phyloP scores from a whole-genome alignment of 495 filamentous ascomycete genomes.

The Trypethelium eluteriae region DNA sequence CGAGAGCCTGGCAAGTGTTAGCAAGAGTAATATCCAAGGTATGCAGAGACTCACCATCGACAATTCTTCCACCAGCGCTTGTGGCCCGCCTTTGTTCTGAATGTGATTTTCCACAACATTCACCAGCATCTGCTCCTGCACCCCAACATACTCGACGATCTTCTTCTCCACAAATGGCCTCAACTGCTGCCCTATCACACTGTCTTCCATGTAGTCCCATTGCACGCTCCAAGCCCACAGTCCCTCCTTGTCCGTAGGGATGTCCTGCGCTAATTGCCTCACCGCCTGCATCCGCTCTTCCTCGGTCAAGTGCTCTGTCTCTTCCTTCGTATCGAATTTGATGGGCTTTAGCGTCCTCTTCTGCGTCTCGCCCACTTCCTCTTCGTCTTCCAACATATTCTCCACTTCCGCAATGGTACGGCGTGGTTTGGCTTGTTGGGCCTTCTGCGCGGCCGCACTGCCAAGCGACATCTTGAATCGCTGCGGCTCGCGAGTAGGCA shows the following conservation, averaged over 20 bases:
- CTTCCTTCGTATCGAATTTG: slow-evolving; percentile 72
- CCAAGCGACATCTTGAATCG: slow-evolving; percentile 92
- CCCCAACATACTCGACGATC: slow-evolving; percentile 89
- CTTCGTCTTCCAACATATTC: slow-evolving; percentile 76
- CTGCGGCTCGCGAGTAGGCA: slow-evolving; percentile 60
- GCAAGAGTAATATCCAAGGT: slow-evolving; percentile 2
- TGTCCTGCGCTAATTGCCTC: slow-evolving; percentile 70
- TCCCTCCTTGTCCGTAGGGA: slow-evolving; percentile 77
- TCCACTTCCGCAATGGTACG: slow-evolving; percentile 90
- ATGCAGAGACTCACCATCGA: slow-evolving; percentile 57
- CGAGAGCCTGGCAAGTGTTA: slow-evolving; percentile 55
- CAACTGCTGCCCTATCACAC: slow-evolving; percentile 75
- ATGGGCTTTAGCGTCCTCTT: slow-evolving; percentile 84
- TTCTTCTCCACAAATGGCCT: slow-evolving; percentile 96
- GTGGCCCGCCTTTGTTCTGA: slow-evolving; percentile 64
- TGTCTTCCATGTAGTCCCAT: slow-evolving; percentile 89
- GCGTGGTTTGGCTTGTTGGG: slow-evolving; percentile 58
- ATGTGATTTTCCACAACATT: slow-evolving; percentile 87
- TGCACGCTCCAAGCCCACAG: slow-evolving; percentile 88
- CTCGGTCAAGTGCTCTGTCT: slow-evolving; percentile 36
- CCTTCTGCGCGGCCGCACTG: slow-evolving; percentile 73
- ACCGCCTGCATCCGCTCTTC: slow-evolving; percentile 48
- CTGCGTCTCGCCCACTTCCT: slow-evolving; percentile 54
- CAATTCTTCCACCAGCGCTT: slow-evolving; percentile 74
- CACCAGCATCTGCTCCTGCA: slow-evolving; percentile 92